Base-by-base conservation (phyloP, 1,139 yeast genomes). In the Geotrichum aggregatum region DNA sequence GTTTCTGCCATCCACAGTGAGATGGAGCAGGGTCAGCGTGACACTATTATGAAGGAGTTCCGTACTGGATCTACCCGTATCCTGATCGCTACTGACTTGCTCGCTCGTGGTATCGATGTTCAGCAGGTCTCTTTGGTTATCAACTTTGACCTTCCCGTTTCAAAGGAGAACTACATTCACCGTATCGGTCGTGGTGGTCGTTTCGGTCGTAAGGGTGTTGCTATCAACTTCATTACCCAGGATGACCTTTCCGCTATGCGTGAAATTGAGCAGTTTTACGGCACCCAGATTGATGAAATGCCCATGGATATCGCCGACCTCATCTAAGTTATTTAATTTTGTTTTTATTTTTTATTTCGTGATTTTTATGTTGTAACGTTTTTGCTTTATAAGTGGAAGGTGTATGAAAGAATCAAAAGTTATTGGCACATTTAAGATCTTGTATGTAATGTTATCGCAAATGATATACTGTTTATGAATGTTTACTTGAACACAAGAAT, bases 51-150 rank as follows among this genome's bases (percentile, higher is more conserved):
- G 98, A 80, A 80, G 63, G 97, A 89, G 64, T 77, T 74, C 59
- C 68, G 81, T 67, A 62, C 69, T 54, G 65, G 75, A 62, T 56
- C 78, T 52, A 77, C 87, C 3, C 76, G 98, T 54, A 96, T 92
- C 8, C 72, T 92, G 56, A 89, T 92, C 43, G 87, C 97, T 22
- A 92, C 98, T 3, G 98, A 92, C 69, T 94, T 92, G 44, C 89
- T 96, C 95, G 98, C 98, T 0, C 77, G 98, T 67, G 98, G 98
- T 50, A 91, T 91, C 53, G 98, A 91, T 69, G 98, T 91, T 26
- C 98, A 91, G 71, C 97, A 91, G 66, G 95, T 91, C n/a, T 87
- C 96, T 0, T 73, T 91, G 54, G 98, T 92, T 26, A 85, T 92
- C 51, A 92, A 91, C 71, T 92, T 88, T 70, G 98, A 91, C 67